Conservation (phyloP, 148 eudicot genomes). For the Silene latifolia region DNA sequence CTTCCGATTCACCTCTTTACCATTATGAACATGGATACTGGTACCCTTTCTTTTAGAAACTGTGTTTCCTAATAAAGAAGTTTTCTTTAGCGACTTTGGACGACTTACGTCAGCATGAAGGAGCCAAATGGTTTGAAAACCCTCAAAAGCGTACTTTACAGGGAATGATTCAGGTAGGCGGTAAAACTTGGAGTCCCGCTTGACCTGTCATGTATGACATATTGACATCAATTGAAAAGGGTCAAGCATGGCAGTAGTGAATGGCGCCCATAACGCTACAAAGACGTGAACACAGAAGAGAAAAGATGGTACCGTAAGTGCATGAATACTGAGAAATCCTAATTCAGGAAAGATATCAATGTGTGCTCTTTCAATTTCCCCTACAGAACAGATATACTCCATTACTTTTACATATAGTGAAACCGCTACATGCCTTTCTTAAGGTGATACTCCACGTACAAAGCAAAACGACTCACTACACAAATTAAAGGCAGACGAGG, state of each 20-base stretch:
- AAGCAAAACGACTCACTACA: no score
- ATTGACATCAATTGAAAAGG: background rate
- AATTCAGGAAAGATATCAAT: constrained; percentile 49
- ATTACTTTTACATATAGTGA: constrained; percentile 12
- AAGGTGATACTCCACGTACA: background rate
- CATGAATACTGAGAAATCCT: constrained; percentile 44
- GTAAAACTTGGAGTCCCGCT: constrained; percentile 41
- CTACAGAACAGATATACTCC: constrained; percentile 32
- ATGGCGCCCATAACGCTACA: background rate
- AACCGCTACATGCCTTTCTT: background rate
- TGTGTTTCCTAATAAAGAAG: constrained; percentile 1
- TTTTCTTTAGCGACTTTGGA: background rate
- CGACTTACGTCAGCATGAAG: constrained; percentile 35
- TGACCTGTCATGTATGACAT: constrained; percentile 42
- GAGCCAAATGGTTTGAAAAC: constrained; percentile 36
- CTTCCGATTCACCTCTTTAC: constrained; percentile 16
- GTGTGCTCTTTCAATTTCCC: constrained; percentile 56
- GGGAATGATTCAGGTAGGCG: constrained; percentile 50
- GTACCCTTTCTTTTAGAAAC: constrained; percentile 12
- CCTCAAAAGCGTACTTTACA: constrained; percentile 45
- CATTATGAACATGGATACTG: background rate
- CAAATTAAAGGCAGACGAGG: no score
- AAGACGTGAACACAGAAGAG: background rate
- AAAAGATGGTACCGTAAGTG: constrained; percentile 39
- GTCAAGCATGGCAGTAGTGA: background rate